Conservation (phyloP, 768 basidiomycete genomes). For the Suillus tomentosus region DNA sequence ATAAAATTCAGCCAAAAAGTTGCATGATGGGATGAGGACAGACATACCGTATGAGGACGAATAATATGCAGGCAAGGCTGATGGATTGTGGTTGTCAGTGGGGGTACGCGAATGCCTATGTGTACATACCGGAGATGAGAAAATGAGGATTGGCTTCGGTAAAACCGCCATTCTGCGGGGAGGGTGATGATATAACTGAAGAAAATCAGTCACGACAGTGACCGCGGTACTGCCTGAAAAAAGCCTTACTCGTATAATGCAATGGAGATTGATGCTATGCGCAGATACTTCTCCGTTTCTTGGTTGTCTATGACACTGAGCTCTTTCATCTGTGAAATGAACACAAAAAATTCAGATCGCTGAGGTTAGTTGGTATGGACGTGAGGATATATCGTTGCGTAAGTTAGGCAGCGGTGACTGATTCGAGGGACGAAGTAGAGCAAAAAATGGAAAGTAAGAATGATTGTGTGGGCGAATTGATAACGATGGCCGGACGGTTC, state of each 20-base stretch:
- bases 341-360: not conserved
- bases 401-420: not conserved
- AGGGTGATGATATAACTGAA: constrained; percentile 35
- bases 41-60: constrained; percentile 34
- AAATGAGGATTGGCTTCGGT: constrained; percentile 30
- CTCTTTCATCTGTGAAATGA: constrained; percentile 20
- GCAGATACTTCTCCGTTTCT: constrained; percentile 33
- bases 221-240: not conserved
- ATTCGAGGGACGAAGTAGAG: not conserved
- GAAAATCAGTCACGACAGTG: constrained; percentile 1
- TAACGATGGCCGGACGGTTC: not conserved
- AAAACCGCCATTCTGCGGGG: constrained; percentile 36
- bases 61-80: constrained; percentile 35
- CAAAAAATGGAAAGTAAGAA: not conserved
- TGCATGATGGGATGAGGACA: not conserved
- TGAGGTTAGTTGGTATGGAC: not conserved
- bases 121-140: constrained; percentile 30
- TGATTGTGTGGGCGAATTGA: not conserved
- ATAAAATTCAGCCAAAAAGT: not conserved
- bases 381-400: not conserved
- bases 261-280: constrained; percentile 38
- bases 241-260: constrained; percentile 40
- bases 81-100: not conserved
- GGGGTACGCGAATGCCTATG: not conserved
- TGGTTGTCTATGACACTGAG: not conserved